A percentile compares a stretch with the other conserved stretches of the same genome.
phyloP scores from a whole-genome alignment of 805 yeast species.

The Candida gorgasii region DNA sequence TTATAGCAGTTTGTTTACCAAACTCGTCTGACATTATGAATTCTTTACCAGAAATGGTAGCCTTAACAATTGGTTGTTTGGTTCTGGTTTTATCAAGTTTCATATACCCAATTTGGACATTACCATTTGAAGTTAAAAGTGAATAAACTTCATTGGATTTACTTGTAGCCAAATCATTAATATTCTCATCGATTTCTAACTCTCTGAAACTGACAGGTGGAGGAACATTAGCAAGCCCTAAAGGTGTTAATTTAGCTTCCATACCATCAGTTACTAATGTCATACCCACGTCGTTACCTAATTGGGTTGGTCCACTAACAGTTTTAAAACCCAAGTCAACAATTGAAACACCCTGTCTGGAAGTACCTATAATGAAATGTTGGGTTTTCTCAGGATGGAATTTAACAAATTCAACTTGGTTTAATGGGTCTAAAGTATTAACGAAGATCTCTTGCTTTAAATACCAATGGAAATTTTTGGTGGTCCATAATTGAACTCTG shows the following conservation, averaged over 20 bases:
- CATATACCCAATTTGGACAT: conserved; percentile 42
- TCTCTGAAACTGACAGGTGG: conserved; percentile 87
- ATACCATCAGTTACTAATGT: conserved; percentile 79
- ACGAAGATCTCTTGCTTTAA: conserved; percentile 72
- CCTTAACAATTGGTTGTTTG: conserved; percentile 44
- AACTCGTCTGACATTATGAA: conserved; percentile 41
- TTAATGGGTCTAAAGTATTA: conserved; percentile 22
- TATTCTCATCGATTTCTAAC: conserved; percentile 50
- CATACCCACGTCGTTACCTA: conserved; percentile 77
- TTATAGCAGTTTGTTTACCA: conserved; percentile 65
- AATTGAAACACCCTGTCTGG: conserved; percentile 49
- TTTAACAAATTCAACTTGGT: conserved; percentile 45
- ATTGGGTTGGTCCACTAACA: conserved; percentile 64
- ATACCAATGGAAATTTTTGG: conserved; percentile 95
- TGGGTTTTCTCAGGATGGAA: conserved; percentile 93
- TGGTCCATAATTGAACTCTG: conserved; percentile 83
- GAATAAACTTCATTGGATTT: conserved; percentile 60
- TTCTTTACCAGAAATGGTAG: conserved; percentile 33
- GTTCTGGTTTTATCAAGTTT: conserved; percentile 48
- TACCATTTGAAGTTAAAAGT: conserved; percentile 48
- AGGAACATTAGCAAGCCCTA: conserved; percentile 84
- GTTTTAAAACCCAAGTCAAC: conserved; percentile 67
- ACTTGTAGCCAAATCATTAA: conserved; percentile 66
- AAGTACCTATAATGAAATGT: conserved; percentile 66
- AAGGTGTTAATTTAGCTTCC: conserved; percentile 73